These are phyloP conservation scores for Saccharomyces pastorianus DNA, from an alignment of 1,139 yeast species.

Conservation along the genomic window DNA sequence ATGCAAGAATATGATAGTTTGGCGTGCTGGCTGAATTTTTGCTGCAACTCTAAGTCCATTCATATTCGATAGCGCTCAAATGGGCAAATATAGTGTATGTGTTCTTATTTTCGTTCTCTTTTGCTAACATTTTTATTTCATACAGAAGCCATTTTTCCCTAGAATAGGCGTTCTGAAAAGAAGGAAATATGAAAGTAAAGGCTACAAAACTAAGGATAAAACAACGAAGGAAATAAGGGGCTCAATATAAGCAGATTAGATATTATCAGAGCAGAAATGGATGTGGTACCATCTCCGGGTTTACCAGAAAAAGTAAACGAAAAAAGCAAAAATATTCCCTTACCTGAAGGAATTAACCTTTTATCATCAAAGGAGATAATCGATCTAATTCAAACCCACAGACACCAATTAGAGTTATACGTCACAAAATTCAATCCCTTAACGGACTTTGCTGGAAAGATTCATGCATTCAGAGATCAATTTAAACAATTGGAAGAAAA, in stretches of 20 bases:
- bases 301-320: background rate
- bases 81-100: background rate
- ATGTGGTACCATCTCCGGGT: background rate
- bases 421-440: conserved; percentile 20
- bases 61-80: conserved; percentile 7
- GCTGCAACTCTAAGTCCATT: conserved; percentile 37
- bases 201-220: background rate
- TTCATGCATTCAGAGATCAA: conserved; percentile 7
- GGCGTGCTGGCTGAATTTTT: conserved; percentile 38
- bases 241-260: background rate
- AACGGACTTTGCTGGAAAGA: conserved; percentile 8
- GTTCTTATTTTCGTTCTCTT: background rate
- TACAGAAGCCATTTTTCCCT: background rate
- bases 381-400: conserved; percentile 15
- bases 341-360: conserved; percentile 24
- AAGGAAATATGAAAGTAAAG: background rate
- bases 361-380: conserved; percentile 20
- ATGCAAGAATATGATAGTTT: conserved; percentile 74
- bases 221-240: background rate
- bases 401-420: conserved; percentile 16
- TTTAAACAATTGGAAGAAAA: conserved; percentile 12
- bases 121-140: background rate
- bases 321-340: conserved; percentile 3
- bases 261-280: background rate
- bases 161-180: background rate